Base-by-base conservation (phyloP, 306 rosid species). In the Delonix regia region DNA sequence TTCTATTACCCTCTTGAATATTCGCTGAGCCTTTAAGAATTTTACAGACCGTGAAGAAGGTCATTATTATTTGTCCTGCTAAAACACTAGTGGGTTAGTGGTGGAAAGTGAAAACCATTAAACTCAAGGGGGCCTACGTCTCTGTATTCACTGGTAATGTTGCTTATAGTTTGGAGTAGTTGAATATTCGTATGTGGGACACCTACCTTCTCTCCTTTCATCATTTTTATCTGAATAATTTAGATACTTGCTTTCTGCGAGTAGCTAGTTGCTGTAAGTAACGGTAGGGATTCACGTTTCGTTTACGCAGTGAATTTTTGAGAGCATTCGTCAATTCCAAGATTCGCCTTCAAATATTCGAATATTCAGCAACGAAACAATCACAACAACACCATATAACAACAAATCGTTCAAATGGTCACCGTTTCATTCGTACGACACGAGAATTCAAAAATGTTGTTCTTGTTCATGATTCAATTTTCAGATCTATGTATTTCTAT, bases 121-220 rank as follows among this genome's bases (percentile, higher is more conserved):
- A 73, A 56, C 55, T 75, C 44, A 53, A 77, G 75, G 89, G 89
- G 86, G 14, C 90, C 85, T 73, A 81, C 85, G 5, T 30, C 69
- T 64, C 30, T 21, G 71, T n/a, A 10, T 21, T 65, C 5, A 11
- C 21, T 64, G 27, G 47, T n/a, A n/a, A 36, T 36, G 70, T 36
- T 36, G 48, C 69, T 64, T 28, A n/a, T 36, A 36, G 49, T 34
- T 36, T 64, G 48, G 69, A 36, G 70, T 15, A n/a, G 70, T 64
- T 64, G 27, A 48, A 19, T n/a, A 16, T 12, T 64, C 18, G 16
- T 19, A 19, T 24, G 70, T 24, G 64, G 64, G 64, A 24, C 64
- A 38, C 48, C 47, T 19, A 3, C 69, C 69, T 9, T 16, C 68
- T 67, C 69, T 62, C 0, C 15, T 18, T 62, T 39, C 48, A 62